Conservation (phyloP, 164 flowering plant genomes). For the Dillenia turbinata region DNA sequence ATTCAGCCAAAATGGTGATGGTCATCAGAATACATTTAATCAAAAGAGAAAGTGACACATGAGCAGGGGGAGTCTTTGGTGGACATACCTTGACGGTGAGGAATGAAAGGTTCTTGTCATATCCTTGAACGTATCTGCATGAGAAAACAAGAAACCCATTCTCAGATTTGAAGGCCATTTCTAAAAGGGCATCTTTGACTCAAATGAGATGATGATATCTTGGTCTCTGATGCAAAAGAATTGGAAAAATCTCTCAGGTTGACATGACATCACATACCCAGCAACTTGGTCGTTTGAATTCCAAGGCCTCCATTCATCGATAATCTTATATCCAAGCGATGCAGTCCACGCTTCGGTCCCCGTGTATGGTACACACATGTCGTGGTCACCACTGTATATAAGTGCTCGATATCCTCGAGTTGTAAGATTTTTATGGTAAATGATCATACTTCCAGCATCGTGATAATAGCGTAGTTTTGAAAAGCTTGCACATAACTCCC, state of each 20-base stretch:
- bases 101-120: conserved; percentile 39
- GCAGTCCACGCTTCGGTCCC: conserved; percentile 55
- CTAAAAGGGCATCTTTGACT: too few relatives aligned
- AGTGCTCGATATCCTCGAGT: conserved; percentile 69
- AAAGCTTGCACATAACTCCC: conserved; percentile 70
- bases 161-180: not conserved
- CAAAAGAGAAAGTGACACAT: not conserved
- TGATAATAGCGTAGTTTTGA: conserved; percentile 32
- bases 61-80: not conserved
- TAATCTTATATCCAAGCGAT: conserved; percentile 41
- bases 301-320: conserved; percentile 61
- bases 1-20: too few relatives aligned
- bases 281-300: conserved; percentile 35
- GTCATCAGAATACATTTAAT: too few relatives aligned
- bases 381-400: conserved; percentile 79
- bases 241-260: not conserved
- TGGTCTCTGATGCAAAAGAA: too few relatives aligned
- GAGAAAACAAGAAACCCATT: not conserved
- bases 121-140: conserved; percentile 39
- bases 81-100: conserved; percentile 44
- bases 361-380: conserved; percentile 63
- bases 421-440: conserved; percentile 85
- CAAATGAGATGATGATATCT: too few relatives aligned
- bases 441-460: conserved; percentile 94
- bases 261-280: conserved; percentile 25